Conservation (phyloP, 108 stramenopile genomes). For the Fragilaria crotonensis region DNA sequence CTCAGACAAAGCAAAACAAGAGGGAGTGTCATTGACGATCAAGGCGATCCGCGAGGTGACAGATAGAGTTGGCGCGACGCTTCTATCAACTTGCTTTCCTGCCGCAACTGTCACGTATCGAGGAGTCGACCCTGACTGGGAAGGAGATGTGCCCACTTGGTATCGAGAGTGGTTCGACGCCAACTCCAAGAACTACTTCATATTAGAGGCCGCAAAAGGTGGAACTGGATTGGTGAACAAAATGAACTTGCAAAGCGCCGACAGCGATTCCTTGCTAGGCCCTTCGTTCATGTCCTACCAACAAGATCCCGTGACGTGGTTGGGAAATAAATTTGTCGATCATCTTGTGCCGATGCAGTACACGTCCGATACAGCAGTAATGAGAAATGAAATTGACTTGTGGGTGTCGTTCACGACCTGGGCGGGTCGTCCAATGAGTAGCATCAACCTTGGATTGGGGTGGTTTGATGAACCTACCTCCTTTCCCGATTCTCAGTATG, state of each 20-base stretch:
- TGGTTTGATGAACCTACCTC: conserved; percentile 10
- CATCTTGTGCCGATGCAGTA: conserved; percentile 7
- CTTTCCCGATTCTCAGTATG: conserved; percentile 5
- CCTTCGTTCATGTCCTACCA: conserved; percentile 8
- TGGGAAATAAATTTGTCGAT: conserved; percentile 2
- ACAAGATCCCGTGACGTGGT: conserved; percentile 8
- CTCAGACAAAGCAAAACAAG: not conserved
- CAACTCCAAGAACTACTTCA: conserved; percentile 1
- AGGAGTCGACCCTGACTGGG: not conserved
- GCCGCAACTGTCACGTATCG: conserved; percentile 6
- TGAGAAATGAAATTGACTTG: conserved; percentile 9
- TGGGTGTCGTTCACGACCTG: conserved; percentile 2
- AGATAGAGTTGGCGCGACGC: not conserved
- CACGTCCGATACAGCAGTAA: conserved; percentile 8
- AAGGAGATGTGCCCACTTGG: conserved; percentile 4
- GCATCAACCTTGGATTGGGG: conserved; percentile 6
- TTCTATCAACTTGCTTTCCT: not conserved
- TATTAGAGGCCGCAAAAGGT: not conserved
- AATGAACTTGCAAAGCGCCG: not conserved
- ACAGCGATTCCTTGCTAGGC: conserved; percentile 3
- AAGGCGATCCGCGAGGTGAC: not conserved
- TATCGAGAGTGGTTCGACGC: conserved; percentile 1
- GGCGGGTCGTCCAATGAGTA: not conserved
- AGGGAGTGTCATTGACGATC: not conserved
- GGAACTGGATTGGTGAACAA: conserved; percentile 8